These are phyloP conservation scores for Auriculariales sp. DNA, from an alignment of 768 basidiomycete species.

Conservation along the genomic window DNA sequence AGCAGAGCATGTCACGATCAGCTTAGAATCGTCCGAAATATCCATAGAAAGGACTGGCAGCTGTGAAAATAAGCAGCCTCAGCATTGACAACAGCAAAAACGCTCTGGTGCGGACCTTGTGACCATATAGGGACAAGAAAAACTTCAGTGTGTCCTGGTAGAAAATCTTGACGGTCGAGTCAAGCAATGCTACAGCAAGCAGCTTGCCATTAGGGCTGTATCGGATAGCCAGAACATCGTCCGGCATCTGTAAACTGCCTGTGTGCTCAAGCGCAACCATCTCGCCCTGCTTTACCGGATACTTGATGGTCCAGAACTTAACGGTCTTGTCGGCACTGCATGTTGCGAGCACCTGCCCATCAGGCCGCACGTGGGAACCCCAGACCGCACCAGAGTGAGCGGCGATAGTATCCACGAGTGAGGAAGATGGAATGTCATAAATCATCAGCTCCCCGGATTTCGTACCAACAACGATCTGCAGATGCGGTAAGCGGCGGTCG, in stretches of 20 bases:
- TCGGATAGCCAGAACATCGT: slow-evolving; percentile 81
- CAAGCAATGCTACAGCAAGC: slow-evolving; percentile 80
- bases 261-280: slow-evolving; percentile 57
- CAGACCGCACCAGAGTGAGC: slow-evolving; percentile 81
- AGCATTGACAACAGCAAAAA: background rate
- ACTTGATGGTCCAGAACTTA: slow-evolving; percentile 92
- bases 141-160: slow-evolving; percentile 94
- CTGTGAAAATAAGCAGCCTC: slow-evolving; percentile 43
- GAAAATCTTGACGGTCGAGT: slow-evolving; percentile 96
- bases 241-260: slow-evolving; percentile 92
- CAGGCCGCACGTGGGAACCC: slow-evolving; percentile 77
- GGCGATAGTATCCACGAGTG: slow-evolving; percentile 68
- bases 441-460: slow-evolving; percentile 83
- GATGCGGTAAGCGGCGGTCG: slow-evolving; percentile 4
- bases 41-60: slow-evolving; percentile 96
- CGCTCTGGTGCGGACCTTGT: slow-evolving; percentile 52
- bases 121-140: slow-evolving; percentile 93
- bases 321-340: slow-evolving; percentile 95
- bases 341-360: slow-evolving; percentile 67
- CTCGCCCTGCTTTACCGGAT: slow-evolving; percentile 33
- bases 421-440: slow-evolving; percentile 80
- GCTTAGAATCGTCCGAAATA: slow-evolving; percentile 88
- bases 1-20: slow-evolving; percentile 92
- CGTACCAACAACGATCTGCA: slow-evolving; percentile 79
- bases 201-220: slow-evolving; percentile 85